phyloP scores from a whole-genome alignment of 768 basidiomycete genomes.

The Mycena vitilis region DNA sequence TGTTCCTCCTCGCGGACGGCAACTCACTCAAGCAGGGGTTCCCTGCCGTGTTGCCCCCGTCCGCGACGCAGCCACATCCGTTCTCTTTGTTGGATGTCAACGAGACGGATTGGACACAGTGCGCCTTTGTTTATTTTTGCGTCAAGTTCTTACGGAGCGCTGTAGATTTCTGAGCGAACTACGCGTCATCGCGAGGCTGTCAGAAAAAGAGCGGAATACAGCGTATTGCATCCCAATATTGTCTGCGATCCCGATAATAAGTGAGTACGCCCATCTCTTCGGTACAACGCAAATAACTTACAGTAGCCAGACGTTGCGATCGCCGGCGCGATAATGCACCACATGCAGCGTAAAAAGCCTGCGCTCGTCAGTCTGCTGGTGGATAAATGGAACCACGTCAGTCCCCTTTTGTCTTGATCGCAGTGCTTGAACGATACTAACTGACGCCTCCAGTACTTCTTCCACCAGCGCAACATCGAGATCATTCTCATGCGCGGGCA shows the following conservation, averaged over 20 bases:
- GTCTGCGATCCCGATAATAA: constrained; percentile 44
- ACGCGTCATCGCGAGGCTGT: constrained; percentile 47
- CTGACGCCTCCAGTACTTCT: constrained; percentile 55
- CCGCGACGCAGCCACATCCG: constrained; percentile 55
- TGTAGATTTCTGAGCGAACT: constrained; percentile 55
- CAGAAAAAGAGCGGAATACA: constrained; percentile 45
- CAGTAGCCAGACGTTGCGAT: constrained; percentile 35
- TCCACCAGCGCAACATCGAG: constrained; percentile 58
- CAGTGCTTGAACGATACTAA: too few species aligned
- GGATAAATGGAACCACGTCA: constrained; percentile 64
- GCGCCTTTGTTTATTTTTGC: constrained; percentile 12
- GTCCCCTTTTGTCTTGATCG: constrained; percentile 26
- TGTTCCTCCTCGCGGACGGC: constrained; percentile 44
- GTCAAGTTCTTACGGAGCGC: background rate
- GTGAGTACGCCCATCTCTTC: constrained; percentile 34
- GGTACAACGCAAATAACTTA: constrained; percentile 8
- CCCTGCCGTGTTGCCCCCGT: constrained; percentile 54
- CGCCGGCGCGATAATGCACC: constrained; percentile 45
- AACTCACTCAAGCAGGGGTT: constrained; percentile 57
- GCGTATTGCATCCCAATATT: constrained; percentile 44
- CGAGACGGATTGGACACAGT: constrained; percentile 64
- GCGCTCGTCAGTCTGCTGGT: constrained; percentile 54
- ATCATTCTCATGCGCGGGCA: constrained; percentile 51
- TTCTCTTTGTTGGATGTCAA: constrained; percentile 62
- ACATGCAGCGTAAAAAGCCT: constrained; percentile 47